Conservation (phyloP, 805 yeast species). For the Saturnispora galanensis region DNA sequence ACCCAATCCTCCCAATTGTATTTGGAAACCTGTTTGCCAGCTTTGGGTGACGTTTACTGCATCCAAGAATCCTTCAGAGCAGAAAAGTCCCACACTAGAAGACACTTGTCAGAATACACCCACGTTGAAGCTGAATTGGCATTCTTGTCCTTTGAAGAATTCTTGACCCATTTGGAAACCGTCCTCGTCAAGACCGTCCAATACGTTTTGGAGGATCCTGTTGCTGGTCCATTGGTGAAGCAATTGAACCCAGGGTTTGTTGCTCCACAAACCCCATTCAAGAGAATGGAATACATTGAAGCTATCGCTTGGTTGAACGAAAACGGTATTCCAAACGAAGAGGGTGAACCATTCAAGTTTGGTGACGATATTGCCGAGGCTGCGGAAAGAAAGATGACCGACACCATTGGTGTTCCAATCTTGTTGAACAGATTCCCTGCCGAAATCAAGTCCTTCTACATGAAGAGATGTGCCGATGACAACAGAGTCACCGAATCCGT, state of each 20-base stretch:
- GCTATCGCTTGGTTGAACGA: conserved; percentile 96
- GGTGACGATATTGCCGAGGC: conserved; percentile 99
- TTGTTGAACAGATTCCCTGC: conserved; percentile 91
- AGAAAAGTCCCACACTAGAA: conserved; percentile 96
- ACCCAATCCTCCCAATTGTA: conserved; percentile 97
- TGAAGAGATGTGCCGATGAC: conserved; percentile 87
- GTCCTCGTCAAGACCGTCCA: conserved; percentile 60
- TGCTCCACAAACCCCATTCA: conserved; percentile 79
- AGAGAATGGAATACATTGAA: conserved; percentile 81
- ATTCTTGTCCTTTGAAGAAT: conserved; percentile 78
- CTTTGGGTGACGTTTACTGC: conserved; percentile 95
- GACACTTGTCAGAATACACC: conserved; percentile 94
- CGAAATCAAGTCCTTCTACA: conserved; percentile 95
- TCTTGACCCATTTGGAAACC: conserved; percentile 76
- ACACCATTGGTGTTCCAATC: conserved; percentile 85
- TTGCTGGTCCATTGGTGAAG: conserved; percentile 81
- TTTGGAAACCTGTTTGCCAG: conserved; percentile 91
- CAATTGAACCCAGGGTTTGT: conserved; percentile 88
- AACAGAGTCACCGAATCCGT: conserved; percentile 95
- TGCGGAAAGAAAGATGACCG: conserved; percentile 98
- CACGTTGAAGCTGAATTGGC: conserved; percentile 94
- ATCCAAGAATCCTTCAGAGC: conserved; percentile 99
- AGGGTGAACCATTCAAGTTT: conserved; percentile 82
- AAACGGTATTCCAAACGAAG: conserved; percentile 89
- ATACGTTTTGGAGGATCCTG: conserved; percentile 78